These are phyloP conservation scores for Spirogloea muscicola DNA, from an alignment of 139 green algal genomes.

Conservation along the genomic window DNA sequence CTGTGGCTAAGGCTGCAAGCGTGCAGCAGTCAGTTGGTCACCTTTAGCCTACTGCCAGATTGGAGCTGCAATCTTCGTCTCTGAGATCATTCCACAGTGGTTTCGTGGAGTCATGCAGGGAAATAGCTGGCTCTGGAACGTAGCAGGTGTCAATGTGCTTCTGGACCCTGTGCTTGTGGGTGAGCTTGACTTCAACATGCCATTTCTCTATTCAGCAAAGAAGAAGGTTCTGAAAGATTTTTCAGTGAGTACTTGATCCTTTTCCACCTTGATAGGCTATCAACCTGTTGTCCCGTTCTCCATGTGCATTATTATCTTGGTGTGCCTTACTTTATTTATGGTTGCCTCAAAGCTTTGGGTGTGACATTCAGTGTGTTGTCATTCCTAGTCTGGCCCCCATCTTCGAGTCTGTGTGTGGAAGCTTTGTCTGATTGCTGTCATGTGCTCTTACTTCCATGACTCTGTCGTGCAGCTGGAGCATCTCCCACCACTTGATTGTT, in stretches of 20 bases:
- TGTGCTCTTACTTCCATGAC: conserved; percentile 9
- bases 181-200: conserved; percentile 33
- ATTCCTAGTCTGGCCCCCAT: neutral
- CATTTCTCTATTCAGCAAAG: conserved; percentile 20
- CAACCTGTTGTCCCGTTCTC: neutral
- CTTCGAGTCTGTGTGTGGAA: neutral
- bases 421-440: neutral
- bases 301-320: neutral
- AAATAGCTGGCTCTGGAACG: conserved; percentile 43
- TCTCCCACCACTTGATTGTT: conserved; percentile 13
- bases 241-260: conserved; percentile 1
- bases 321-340: neutral
- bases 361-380: neutral
- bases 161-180: conserved; percentile 40
- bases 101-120: conserved; percentile 14
- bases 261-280: neutral
- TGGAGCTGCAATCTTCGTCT: neutral
- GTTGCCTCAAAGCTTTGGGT: neutral
- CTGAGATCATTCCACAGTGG: neutral
- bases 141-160: conserved; percentile 24
- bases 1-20: neutral
- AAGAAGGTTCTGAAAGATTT: conserved; percentile 20
- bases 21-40: neutral
- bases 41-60: neutral
- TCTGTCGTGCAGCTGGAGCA: conserved; percentile 21